Evolutionary conservation across 306 rosid species (phyloP).

Genomic region (Malus sieversii): DNA sequence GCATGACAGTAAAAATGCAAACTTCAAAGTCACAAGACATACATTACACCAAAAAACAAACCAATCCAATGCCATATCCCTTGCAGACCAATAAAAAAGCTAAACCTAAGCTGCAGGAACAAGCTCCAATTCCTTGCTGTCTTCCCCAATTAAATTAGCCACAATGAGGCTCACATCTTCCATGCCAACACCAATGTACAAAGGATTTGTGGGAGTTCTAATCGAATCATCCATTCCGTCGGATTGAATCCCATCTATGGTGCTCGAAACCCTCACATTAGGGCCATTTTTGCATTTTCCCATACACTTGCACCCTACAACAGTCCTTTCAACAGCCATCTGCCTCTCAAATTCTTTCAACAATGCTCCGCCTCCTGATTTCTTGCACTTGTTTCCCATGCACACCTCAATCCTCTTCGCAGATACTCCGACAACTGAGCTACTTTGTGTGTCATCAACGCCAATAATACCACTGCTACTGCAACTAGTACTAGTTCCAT

Average conservation of each 20-base stretch:
- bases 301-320: conserved; percentile 82
- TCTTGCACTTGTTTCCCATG: conserved; percentile 80
- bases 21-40: not conserved
- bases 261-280: conserved; percentile 55
- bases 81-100: not conserved
- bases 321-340: conserved; percentile 52
- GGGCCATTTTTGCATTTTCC: conserved; percentile 89
- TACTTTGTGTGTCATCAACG: not conserved
- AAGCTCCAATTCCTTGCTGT: conserved; percentile 16
- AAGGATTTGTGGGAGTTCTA: conserved; percentile 42
- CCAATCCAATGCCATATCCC: not conserved
- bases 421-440: conserved; percentile 9
- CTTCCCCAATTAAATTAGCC: conserved; percentile 40
- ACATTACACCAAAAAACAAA: not conserved
- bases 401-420: conserved; percentile 72
- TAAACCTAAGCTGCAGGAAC: conserved; percentile 15
- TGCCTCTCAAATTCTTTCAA: conserved; percentile 59
- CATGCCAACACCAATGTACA: conserved; percentile 67
- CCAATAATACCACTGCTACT: conserved; percentile 6
- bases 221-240: conserved; percentile 33
- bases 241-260: conserved; percentile 16
- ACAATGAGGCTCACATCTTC: conserved; percentile 68
- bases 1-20: not conserved
- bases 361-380: conserved; percentile 53
- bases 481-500: conserved; percentile 16